A percentile compares a stretch with the other conserved stretches of the same genome.
phyloP scores from a whole-genome alignment of 805 yeast species.

The Hanseniaspora lachancei region DNA sequence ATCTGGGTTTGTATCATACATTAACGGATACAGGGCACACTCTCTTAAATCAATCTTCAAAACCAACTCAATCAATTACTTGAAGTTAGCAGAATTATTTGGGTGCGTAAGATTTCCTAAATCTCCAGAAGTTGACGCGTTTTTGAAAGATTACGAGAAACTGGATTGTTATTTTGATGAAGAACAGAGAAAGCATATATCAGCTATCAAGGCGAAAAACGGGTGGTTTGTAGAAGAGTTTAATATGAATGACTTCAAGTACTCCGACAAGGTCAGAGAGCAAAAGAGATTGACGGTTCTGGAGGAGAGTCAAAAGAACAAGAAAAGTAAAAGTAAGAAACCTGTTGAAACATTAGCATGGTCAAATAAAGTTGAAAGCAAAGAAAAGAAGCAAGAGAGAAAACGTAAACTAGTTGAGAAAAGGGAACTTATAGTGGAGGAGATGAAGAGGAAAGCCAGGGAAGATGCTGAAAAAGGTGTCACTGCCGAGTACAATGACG shows the following conservation, averaged over 20 bases:
- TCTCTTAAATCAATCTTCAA: constrained; percentile 80
- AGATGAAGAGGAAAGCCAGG: constrained; percentile 15
- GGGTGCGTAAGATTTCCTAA: constrained; percentile 75
- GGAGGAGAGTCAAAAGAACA: constrained; percentile 32
- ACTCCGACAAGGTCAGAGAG: constrained; percentile 55
- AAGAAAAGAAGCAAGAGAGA: constrained; percentile 49
- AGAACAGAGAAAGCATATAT: constrained; percentile 25
- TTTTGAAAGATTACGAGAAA: constrained; percentile 22
- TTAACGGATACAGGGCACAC: constrained; percentile 77
- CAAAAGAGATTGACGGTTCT: constrained; percentile 44
- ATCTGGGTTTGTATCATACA: constrained; percentile 67
- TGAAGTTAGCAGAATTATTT: constrained; percentile 59
- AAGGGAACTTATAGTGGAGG: constrained; percentile 49
- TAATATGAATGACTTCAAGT: constrained; percentile 55
- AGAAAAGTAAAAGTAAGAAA: constrained; percentile 31
- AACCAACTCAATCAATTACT: constrained; percentile 52
- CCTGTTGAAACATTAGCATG: constrained; percentile 55
- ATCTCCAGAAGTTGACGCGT: constrained; percentile 71
- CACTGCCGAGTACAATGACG: constrained; percentile 29
- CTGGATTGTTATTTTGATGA: constrained; percentile 38
- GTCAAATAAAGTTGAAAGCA: constrained; percentile 57
- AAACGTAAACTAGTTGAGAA: constrained; percentile 46
- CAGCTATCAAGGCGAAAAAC: constrained; percentile 17
- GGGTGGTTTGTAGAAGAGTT: constrained; percentile 59
- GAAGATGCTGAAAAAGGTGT: constrained; percentile 34